Base-by-base conservation (phyloP, 2,329 filamentous ascomycete species). In the Hypoxylon sp. region DNA sequence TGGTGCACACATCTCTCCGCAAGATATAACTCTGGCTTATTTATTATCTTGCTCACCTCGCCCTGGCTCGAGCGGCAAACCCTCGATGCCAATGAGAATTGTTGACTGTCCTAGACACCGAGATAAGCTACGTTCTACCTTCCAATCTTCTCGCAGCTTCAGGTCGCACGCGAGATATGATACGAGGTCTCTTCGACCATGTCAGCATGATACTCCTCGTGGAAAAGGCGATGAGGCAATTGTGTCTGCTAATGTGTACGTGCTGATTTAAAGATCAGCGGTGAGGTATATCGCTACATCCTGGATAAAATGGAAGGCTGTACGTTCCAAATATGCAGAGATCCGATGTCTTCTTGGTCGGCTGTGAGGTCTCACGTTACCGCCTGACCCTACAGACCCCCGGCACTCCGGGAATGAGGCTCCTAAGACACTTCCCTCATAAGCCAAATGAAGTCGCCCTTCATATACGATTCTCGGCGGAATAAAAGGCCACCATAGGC, bases 41-140 rank as follows among this genome's bases (percentile, higher is more conserved):
- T 61, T 42, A 40, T 33, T 61, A 57, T 66, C 54, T 30, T 49
- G 38, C 53, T 59, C 59, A 61, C 42, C 48, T 57, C 54, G 50
- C 36, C 36, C 54, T 54, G 45, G 38, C 45, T 44, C 53, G 36
- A 54, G 59, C 45, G 58, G 53, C 20, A 65, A 65, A 52, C 32
- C 26, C 24, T 24, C 38, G 45, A 49, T 57, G 22, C n/a, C 16
- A 46, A 55, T 28, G 22, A 2, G 36, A 38, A 22, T 32, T 38
- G 32, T 45, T 30, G 32, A 33, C 42, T 54, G 16, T 50, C 32
- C 42, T 33, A 12, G 20, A 44, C 45, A 32, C 44, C 24, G 24
- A 40, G 50, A 61, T 55, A 61, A 60, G 49, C 49, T 55, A 51
- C 32, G 33, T 61, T 61, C 49, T 42, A 61, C 42, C 52, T 38